Evolutionary conservation across 352 stramenopile species (phyloP), one percentile per base, ranked within the genome.

Genomic region (Blastocystis sp.): DNA sequence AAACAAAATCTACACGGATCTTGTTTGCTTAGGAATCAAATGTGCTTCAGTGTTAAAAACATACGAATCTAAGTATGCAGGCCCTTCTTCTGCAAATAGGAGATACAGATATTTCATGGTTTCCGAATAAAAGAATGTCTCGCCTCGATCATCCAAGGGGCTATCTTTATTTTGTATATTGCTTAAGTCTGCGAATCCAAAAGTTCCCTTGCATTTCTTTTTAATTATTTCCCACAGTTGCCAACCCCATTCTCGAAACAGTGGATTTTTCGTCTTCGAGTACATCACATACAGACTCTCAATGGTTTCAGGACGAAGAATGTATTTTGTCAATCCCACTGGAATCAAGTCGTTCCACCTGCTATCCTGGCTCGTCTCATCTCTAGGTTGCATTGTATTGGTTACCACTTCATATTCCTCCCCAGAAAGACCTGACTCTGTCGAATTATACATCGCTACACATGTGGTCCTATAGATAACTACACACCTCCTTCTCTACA

Each of bases 101-200:
- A 99, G 91, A 91, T 98, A 98, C 39, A 98, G 91, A 90, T 99
- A 99, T 92, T 99, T 99, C 61, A 99, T 91, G 29, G 96, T 99
- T 92, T 99, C 97, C 11, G 96, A 96, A 47, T 98, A 90, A 90
- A 98, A 99, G 91, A 98, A 99, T 64, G 93, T 98, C 91, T 99
- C 96, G 95, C 98, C 98, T 79, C 95, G 94, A 93, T 98, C 94
- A 23, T 98, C 93, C 26, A 94, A 92, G 34, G 79, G 66, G 26
- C 92, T 76, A 3, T 90, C 90, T 41, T 94, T 23, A 8, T 29
- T 20, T 11, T n/a, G 23, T 18, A 90, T 79, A 50, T 90, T 79
- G n/a, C 29, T 76, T 8, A 94, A 80, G 53, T 90, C 91, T 13
- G 94, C 95, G 89, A 97, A 98, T 5, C 93, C 96, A 89, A 93